Evolutionary conservation across 2,329 filamentous ascomycete species (phyloP).

Genomic region (Chaetomium strumarium): DNA sequence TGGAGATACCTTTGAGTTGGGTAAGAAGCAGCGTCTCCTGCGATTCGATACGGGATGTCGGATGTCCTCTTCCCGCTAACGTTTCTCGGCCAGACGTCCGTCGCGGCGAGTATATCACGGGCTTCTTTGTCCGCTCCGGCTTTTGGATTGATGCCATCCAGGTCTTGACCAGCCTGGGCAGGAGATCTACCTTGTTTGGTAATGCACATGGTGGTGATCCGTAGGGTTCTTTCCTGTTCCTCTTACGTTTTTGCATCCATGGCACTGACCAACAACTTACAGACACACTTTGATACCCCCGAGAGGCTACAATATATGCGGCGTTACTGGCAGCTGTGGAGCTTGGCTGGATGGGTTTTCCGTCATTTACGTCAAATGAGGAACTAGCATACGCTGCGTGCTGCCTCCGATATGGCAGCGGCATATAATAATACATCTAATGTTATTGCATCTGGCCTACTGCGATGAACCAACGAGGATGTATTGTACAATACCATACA

Average conservation of each 20-base stretch:
- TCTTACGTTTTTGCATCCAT: not conserved
- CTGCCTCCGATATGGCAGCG: not conserved
- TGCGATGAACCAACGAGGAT: too few species aligned
- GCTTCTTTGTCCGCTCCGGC: conserved; percentile 76
- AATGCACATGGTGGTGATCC: conserved; percentile 72
- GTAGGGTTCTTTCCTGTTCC: conserved; percentile 50
- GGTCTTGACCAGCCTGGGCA: conserved; percentile 81
- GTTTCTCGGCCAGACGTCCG: conserved; percentile 57
- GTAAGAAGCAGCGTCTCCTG: conserved; percentile 36
- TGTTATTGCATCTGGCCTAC: not conserved
- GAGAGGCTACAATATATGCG: conserved; percentile 80
- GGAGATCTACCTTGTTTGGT: conserved; percentile 79
- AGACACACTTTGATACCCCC: conserved; percentile 88
- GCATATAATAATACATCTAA: not conserved
- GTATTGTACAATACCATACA: too few species aligned
- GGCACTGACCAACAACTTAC: conserved; percentile 23
- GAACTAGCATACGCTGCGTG: not conserved
- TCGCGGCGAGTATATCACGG: conserved; percentile 78
- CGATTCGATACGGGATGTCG: too few species aligned
- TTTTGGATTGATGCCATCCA: conserved; percentile 84
- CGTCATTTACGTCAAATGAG: conserved; percentile 54
- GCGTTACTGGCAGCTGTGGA: conserved; percentile 75
- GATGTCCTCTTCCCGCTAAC: not conserved
- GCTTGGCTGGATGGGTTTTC: conserved; percentile 82
- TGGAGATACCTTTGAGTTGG: conserved; percentile 70